Evolutionary conservation across 2,329 filamentous ascomycete genomes (phyloP).

Genomic region (Lachnellula subtilissima): DNA sequence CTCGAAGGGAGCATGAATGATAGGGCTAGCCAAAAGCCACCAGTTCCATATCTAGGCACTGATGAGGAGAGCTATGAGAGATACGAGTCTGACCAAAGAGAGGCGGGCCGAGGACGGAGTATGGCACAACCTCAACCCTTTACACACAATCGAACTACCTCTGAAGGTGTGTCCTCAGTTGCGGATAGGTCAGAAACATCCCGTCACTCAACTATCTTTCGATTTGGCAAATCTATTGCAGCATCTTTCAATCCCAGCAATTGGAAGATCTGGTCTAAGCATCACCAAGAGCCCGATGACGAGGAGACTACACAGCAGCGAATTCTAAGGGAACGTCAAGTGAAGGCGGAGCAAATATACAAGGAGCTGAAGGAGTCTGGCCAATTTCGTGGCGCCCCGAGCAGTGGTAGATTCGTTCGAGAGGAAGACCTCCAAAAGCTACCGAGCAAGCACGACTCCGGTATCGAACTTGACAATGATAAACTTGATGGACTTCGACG

Average conservation of each 20-base stretch:
- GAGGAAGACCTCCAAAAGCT: not conserved
- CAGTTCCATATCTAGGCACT: constrained; percentile 23
- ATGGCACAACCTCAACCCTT: constrained; percentile 13
- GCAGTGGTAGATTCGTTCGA: not conserved
- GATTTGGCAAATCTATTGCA: constrained; percentile 50
- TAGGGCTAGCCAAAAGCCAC: constrained; percentile 63
- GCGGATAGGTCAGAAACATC: constrained; percentile 28
- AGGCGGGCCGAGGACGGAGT: constrained; percentile 13
- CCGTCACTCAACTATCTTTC: constrained; percentile 45
- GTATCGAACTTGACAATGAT: constrained; percentile 19
- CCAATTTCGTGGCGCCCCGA: constrained; percentile 31
- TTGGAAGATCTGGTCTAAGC: constrained; percentile 37
- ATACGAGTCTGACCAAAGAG: constrained; percentile 9
- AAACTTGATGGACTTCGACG: constrained; percentile 1
- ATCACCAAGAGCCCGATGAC: constrained; percentile 33
- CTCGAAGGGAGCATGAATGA: constrained; percentile 84
- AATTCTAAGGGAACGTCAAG: constrained; percentile 38
- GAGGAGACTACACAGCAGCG: constrained; percentile 39
- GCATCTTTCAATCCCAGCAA: constrained; percentile 50
- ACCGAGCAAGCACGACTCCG: constrained; percentile 27
- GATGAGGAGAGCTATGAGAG: constrained; percentile 20
- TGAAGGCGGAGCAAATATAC: constrained; percentile 46
- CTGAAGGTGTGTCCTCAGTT: constrained; percentile 16
- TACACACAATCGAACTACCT: constrained; percentile 13
- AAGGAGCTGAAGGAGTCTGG: constrained; percentile 49